phyloP scores from a whole-genome alignment of 1,284 basidiomycete species.

The Cryptococcus sp. region DNA sequence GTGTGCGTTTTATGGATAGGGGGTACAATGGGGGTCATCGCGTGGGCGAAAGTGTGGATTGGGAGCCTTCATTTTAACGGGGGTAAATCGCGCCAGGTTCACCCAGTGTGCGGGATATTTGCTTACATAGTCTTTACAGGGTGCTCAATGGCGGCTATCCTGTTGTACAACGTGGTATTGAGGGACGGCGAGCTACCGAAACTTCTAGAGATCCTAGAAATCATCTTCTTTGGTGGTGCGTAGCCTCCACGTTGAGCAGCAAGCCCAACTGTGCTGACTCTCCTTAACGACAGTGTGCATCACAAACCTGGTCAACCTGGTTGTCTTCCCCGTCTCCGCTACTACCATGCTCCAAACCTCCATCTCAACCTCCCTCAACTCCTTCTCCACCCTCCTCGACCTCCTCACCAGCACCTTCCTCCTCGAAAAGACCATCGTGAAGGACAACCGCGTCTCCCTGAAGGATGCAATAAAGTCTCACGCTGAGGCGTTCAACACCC shows the following conservation, averaged over 20 bases:
- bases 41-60: constrained; percentile 76
- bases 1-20: constrained; percentile 77
- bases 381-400: constrained; percentile 76
- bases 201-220: constrained; percentile 68
- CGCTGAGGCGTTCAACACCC: constrained; percentile 76
- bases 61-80: constrained; percentile 85
- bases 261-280: background rate
- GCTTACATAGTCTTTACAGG: constrained; percentile 53
- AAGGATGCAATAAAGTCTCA: constrained; percentile 73
- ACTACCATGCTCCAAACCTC: constrained; percentile 72
- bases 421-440: constrained; percentile 56
- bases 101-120: background rate
- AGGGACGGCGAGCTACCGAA: constrained; percentile 84
- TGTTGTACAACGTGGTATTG: constrained; percentile 79
- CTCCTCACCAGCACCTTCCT: constrained; percentile 80
- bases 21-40: constrained; percentile 71
- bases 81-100: constrained; percentile 53
- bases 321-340: constrained; percentile 79
- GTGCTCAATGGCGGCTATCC: constrained; percentile 85
- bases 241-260: background rate
- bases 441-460: constrained; percentile 46
- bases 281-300: constrained; percentile 53
- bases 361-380: constrained; percentile 79
- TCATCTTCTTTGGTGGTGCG: constrained; percentile 66
- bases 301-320: constrained; percentile 77